These are phyloP conservation scores for Eutrema salsugineum DNA, from an alignment of 441 rosid species.

Conservation along the genomic window DNA sequence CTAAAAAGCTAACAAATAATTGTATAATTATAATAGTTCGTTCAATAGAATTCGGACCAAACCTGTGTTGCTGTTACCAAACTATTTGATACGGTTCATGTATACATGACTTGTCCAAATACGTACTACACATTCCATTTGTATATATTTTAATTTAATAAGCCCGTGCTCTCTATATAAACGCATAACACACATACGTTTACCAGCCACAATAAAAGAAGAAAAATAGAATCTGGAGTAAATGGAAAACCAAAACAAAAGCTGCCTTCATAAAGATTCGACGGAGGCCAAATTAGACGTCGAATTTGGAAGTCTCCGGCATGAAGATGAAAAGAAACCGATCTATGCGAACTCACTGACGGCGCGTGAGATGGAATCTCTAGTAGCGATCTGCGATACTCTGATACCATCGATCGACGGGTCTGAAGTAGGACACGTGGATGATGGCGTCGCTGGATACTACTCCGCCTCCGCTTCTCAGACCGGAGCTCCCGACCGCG, in stretches of 20 bases:
- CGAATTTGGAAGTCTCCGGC: conserved; percentile 24
- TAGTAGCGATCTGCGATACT: conserved; percentile 64
- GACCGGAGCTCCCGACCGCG: conserved; percentile 64
- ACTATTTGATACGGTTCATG: conserved; percentile 20
- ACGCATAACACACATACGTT: conserved; percentile 1
- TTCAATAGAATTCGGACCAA: neutral
- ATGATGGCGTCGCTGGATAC: conserved; percentile 30
- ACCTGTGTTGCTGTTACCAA: conserved; percentile 10
- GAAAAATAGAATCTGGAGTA: neutral
- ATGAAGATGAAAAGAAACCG: conserved; percentile 20
- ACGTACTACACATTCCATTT: neutral
- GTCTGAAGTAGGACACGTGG: conserved; percentile 14
- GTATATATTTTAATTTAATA: neutral
- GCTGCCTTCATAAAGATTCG: neutral
- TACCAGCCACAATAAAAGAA: neutral
- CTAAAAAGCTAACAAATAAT: neutral
- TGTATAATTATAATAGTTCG: neutral
- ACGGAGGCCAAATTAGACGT: conserved; percentile 18
- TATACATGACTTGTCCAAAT: neutral
- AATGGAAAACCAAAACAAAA: conserved; percentile 8
- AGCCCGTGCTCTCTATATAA: conserved; percentile 12
- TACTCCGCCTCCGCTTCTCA: conserved; percentile 62
- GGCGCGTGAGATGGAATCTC: conserved; percentile 61
- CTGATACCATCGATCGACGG: conserved; percentile 49
- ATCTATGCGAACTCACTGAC: conserved; percentile 46